Base-by-base conservation (phyloP, 2,329 filamentous ascomycete genomes). In the Botryosphaeria dothidea region DNA sequence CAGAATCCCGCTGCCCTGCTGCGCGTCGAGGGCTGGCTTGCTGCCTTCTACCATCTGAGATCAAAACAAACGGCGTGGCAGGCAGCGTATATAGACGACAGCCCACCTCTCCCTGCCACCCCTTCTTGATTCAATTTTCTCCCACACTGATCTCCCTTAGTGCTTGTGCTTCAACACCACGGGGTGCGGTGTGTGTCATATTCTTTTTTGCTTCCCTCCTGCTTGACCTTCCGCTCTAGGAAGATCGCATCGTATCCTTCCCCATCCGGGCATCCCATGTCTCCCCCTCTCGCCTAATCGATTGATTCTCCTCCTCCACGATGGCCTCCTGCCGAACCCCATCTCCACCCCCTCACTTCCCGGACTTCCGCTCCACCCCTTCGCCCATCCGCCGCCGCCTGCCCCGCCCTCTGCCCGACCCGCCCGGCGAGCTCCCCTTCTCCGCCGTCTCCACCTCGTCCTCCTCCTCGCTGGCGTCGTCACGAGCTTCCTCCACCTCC, bases 291-390 rank as follows among this genome's bases (percentile, higher is more conserved):
- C 45, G 6, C 45, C 31, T 62, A n/a, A 15, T 48, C 43, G 17
- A 21, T 23, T 23, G 19, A 13, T 41, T 5, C 11, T 4, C 2
- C 17, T 41, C 38, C 27, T 23, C 27, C 43, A 52, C 23, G 4
- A 43, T 54, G 61, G 36, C 19, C 36, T 13, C n/a, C 46, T 41
- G 36, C 61, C 61, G 61, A 36, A 52, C 61, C 5, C 61, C 61
- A 34, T 52, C 48, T 34, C 61, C 61, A 23, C 61, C 61, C 17
- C 61, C 25, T 31, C 61, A 63, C 61, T 63, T 63, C 61, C 61
- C 61, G 25, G 56, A 60, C 41, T 19, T 60, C 41, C 48, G 48
- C 21, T 54, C 61, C 41, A 45, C 48, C 25, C 61, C 61, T 7
- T 54, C 36, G 25, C 48, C 48, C 48, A 21, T 54, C n/a, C 48